These are phyloP conservation scores for Leptosphaerulina australis DNA, from an alignment of 2,329 filamentous ascomycete species.

Conservation along the genomic window DNA sequence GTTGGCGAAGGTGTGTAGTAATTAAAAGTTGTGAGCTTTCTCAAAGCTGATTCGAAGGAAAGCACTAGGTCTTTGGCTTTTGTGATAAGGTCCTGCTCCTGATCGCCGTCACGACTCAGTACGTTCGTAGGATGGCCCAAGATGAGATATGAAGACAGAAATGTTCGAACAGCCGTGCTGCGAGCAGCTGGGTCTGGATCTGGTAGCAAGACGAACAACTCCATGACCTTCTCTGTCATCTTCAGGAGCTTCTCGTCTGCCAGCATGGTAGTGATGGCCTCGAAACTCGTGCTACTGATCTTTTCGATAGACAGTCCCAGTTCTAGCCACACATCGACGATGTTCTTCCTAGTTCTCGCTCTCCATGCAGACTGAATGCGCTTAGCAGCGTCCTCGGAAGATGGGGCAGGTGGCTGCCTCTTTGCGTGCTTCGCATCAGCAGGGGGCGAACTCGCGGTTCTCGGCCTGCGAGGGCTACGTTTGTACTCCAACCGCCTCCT, in stretches of 20 bases:
- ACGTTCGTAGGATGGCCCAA: slow-evolving; percentile 79
- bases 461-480: slow-evolving; percentile 62
- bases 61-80: slow-evolving; percentile 80
- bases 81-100: slow-evolving; percentile 73
- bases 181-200: slow-evolving; percentile 66
- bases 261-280: slow-evolving; percentile 72
- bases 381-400: slow-evolving; percentile 66
- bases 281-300: slow-evolving; percentile 73
- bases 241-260: slow-evolving; percentile 69
- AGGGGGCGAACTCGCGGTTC: slow-evolving; percentile 60
- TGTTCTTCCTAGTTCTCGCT: slow-evolving; percentile 61
- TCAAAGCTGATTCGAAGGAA: slow-evolving; percentile 76
- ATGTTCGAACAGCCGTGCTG: slow-evolving; percentile 72
- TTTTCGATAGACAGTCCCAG: slow-evolving; percentile 73
- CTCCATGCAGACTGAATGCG: slow-evolving; percentile 76
- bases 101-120: slow-evolving; percentile 73
- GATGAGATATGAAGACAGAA: slow-evolving; percentile 80
- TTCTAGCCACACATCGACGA: slow-evolving; percentile 68
- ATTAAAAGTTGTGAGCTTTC: slow-evolving; percentile 69
- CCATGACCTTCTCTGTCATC: slow-evolving; percentile 69
- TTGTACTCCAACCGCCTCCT: slow-evolving; percentile 65
- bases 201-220: slow-evolving; percentile 67
- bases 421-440: slow-evolving; percentile 47
- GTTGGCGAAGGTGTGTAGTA: slow-evolving; percentile 69
- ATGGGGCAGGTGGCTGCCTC: slow-evolving; percentile 50